A percentile compares a stretch with the other conserved stretches of the same genome.
Evolutionary conservation across 208 protist species (phyloP).

Genomic region (Acanthamoeba healyi): DNA sequence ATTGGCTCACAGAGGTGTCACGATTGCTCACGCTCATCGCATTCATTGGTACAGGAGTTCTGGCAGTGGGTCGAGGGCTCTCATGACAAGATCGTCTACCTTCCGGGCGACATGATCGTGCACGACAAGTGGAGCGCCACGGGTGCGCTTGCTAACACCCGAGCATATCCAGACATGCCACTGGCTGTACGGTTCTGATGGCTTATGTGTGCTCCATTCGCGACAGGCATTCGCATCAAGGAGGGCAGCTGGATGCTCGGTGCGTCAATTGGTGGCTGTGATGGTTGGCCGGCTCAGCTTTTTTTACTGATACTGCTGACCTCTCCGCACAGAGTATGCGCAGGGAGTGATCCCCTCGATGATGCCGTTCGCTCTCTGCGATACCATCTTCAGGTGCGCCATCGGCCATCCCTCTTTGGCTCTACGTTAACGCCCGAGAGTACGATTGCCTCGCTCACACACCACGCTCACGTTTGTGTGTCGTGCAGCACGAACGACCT

Average conservation of each 20-base stretch:
- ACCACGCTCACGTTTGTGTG: background rate
- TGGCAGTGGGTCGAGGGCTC: constrained; percentile 68
- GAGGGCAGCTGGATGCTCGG: constrained; percentile 76
- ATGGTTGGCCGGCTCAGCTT: background rate
- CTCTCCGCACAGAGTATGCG: constrained; percentile 73
- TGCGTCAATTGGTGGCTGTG: background rate
- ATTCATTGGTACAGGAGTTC: constrained; percentile 1
- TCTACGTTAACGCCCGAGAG: no score
- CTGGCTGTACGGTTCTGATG: background rate
- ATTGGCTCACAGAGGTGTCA: no score
- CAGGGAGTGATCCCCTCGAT: constrained; percentile 66
- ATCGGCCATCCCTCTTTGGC: no score
- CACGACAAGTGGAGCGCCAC: constrained; percentile 67
- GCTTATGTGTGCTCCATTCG: background rate
- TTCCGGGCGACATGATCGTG: constrained; percentile 52
- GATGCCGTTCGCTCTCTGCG: constrained; percentile 68
- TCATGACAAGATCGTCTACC: constrained; percentile 13
- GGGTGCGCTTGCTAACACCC: no score
- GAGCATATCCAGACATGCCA: no score
- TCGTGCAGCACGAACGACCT: constrained; percentile 44
- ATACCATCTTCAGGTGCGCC: constrained; percentile 48
- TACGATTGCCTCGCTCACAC: no score
- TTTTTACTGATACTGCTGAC: no score
- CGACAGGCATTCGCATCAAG: constrained; percentile 53
- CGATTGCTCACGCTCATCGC: background rate